A percentile compares a stretch with the other conserved stretches of the same genome.
Conservation (phyloP, 2,329 filamentous ascomycete genomes). For the Zymoseptoria passerinii region DNA sequence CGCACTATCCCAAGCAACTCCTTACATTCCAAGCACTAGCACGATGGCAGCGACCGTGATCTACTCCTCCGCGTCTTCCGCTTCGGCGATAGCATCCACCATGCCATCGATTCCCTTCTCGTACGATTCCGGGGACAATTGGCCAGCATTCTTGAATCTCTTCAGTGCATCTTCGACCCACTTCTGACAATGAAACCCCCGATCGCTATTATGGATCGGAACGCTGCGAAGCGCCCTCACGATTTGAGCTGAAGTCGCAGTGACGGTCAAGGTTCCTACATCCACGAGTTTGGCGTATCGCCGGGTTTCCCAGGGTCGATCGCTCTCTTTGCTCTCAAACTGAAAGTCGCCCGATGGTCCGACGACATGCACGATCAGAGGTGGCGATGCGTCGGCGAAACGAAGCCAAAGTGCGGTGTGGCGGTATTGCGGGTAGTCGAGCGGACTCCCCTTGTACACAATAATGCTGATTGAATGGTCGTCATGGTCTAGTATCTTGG, state of each 20-base stretch:
- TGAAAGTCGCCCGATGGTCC: constrained; percentile 3
- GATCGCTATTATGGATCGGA: constrained; percentile 4
- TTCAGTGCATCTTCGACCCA: constrained; percentile 9
- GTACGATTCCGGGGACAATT: constrained; percentile 2
- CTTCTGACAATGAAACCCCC: constrained; percentile 10
- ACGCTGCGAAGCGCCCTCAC: constrained; percentile 3
- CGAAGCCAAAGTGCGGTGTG: constrained; percentile 9
- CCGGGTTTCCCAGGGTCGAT: not conserved
- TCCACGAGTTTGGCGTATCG: constrained; percentile 2
- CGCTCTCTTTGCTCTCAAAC: constrained; percentile 1
- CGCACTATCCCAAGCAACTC: constrained; percentile 4
- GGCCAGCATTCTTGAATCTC: not conserved
- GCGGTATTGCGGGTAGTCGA: constrained; percentile 10
- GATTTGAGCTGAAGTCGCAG: not conserved
- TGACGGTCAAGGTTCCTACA: constrained; percentile 1
- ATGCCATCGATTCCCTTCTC: constrained; percentile 8
- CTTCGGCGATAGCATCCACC: constrained; percentile 7
- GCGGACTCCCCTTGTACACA: constrained; percentile 3
- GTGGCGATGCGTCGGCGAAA: constrained; percentile 3
- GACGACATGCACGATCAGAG: constrained; percentile 1
- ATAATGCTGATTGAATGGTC: constrained; percentile 2
- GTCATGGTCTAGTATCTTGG: not conserved
- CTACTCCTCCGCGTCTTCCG: constrained; percentile 2
- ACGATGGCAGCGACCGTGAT: not conserved
- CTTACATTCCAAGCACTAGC: constrained; percentile 2